phyloP scores from a whole-genome alignment of 164 flowering plant genomes.

The Sedum album region DNA sequence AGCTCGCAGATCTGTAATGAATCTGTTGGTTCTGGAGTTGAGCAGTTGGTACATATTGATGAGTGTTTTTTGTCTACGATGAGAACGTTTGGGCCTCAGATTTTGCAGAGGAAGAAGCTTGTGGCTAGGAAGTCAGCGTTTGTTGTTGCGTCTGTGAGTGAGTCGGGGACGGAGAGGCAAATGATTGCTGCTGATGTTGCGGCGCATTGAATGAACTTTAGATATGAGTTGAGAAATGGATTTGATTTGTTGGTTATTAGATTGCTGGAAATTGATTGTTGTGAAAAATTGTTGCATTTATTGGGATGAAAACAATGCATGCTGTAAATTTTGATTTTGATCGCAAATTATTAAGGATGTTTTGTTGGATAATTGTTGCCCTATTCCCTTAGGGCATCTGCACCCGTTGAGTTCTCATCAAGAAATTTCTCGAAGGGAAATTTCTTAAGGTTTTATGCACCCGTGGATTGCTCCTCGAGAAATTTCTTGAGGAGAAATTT shows the following conservation, averaged over 20 bases:
- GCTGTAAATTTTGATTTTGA: neutral
- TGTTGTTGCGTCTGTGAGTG: neutral
- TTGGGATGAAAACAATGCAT: neutral
- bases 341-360: too few species aligned
- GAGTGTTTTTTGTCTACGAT: neutral
- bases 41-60: neutral
- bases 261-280: neutral
- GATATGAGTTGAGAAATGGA: too few species aligned
- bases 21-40: too few species aligned
- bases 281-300: neutral
- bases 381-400: too few species aligned
- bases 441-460: too few species aligned
- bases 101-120: neutral
- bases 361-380: too few species aligned
- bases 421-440: too few species aligned
- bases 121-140: neutral
- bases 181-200: neutral
- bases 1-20: too few species aligned
- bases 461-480: too few species aligned
- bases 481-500: too few species aligned
- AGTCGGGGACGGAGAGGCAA: neutral
- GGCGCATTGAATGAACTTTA: too few species aligned
- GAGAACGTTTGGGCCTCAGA: slow-evolving; percentile 1
- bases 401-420: too few species aligned
- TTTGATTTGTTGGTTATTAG: neutral